Evolutionary conservation across 768 basidiomycete genomes (phyloP), one percentile per base, ranked within the genome.

Genomic region (Tulasnella sp.): DNA sequence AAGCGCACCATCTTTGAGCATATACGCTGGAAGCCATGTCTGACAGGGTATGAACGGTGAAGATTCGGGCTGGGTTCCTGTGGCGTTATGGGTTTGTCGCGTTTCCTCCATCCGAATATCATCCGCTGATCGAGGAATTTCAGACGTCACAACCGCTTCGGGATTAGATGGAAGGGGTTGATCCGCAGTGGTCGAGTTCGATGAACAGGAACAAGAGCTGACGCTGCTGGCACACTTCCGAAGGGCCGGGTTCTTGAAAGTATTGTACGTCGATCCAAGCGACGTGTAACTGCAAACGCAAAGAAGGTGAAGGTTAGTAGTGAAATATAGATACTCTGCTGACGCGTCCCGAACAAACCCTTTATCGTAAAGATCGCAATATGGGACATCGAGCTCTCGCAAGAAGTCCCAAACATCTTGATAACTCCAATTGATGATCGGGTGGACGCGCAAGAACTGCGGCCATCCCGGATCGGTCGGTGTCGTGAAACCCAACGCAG

Each of bases 361-460:
- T 72, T 87, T 76, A 66, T 98, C 91, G 67, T 99, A 99, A 44
- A 99, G 69, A 38, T 70, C 68, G 69, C 96, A 99, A 69, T 94
- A 99, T 1, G 87, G 88, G 3, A 99, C 81, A 2, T 82, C 69
- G 19, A 93, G 72, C 52, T 74, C 72, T 17, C 82, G 77, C 45
- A 99, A 74, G 73, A 94, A 99, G 2, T 74, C 73, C 96, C 96
- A 99, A 3, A 99, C 82, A 64, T 94, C 83, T 9, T 72, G 69
- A 71, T 99, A 99, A 0, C 82, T 77, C 96, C 96, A 99, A 68
- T 97, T 85, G 60, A 99, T 88, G 66, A 99, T 86, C 0, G 96
- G 96, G 68, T 98, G 94, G 19, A 98, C 80, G 19, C 96, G 83
- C 68, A 91, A 85, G 65, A 92, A 92, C 3, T 69, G 66, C 5